Conservation (phyloP, 345 rosid species). For the Ricinus communis region DNA sequence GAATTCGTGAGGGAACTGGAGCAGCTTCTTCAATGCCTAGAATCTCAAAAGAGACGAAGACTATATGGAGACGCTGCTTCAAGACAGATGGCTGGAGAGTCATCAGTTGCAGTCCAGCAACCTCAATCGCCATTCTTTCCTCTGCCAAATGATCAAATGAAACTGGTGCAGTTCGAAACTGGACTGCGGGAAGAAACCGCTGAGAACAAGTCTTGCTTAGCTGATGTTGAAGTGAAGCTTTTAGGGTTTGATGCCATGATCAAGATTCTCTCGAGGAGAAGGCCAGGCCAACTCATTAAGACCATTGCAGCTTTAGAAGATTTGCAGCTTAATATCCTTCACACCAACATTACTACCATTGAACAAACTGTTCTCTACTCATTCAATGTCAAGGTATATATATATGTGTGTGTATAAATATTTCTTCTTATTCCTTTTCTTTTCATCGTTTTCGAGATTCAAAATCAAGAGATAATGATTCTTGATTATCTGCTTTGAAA, state of each 20-base stretch:
- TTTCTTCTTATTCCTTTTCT: not conserved
- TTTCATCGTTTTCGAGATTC: no score
- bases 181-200: slow-evolving; percentile 73
- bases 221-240: slow-evolving; percentile 89
- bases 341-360: slow-evolving; percentile 91
- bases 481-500: no score
- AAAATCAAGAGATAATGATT: no score
- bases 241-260: slow-evolving; percentile 92
- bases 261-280: slow-evolving; percentile 87
- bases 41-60: slow-evolving; percentile 82
- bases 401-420: not conserved
- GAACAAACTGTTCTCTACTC: slow-evolving; percentile 96
- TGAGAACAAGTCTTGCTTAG: slow-evolving; percentile 76
- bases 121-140: slow-evolving; percentile 38
- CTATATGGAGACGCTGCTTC: slow-evolving; percentile 47
- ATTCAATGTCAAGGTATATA: slow-evolving; percentile 79
- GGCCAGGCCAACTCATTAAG: slow-evolving; percentile 78
- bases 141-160: slow-evolving; percentile 38
- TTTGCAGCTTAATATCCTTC: slow-evolving; percentile 83
- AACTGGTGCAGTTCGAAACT: slow-evolving; percentile 41
- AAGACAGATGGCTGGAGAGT: slow-evolving; percentile 33
- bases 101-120: slow-evolving; percentile 33
- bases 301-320: slow-evolving; percentile 93
- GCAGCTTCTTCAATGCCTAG: slow-evolving; percentile 84
- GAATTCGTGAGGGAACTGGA: slow-evolving; percentile 93